phyloP scores from a whole-genome alignment of 345 rosid species.

The Hypericum androsaemum region DNA sequence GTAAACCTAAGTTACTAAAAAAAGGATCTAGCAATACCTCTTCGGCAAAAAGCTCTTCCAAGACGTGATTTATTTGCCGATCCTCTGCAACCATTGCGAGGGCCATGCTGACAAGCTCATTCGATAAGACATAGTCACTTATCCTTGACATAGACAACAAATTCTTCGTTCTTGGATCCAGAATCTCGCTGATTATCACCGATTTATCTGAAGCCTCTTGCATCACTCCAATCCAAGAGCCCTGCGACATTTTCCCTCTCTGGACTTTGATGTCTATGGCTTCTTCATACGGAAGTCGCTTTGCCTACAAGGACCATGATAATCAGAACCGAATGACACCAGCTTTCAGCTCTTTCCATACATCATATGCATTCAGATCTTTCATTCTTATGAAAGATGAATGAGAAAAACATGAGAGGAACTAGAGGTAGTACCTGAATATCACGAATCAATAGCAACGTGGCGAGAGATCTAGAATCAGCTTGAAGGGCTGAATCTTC shows the following conservation, averaged over 20 bases:
- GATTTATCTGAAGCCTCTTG: constrained; percentile 68
- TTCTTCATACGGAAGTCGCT: constrained; percentile 54
- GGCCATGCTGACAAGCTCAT: constrained; percentile 79
- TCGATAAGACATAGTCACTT: constrained; percentile 64
- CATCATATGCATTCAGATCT: not conserved
- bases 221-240: constrained; percentile 76
- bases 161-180: constrained; percentile 66
- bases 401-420: no score
- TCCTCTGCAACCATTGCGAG: constrained; percentile 81
- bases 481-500: constrained; percentile 82
- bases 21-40: constrained; percentile 35
- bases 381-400: no score
- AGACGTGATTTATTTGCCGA: constrained; percentile 53
- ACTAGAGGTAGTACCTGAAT: constrained; percentile 49
- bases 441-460: constrained; percentile 59
- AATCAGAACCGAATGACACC: not conserved
- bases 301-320: constrained; percentile 36
- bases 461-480: constrained; percentile 74
- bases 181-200: constrained; percentile 62
- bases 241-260: constrained; percentile 44
- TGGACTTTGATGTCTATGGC: constrained; percentile 24
- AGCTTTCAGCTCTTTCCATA: not conserved
- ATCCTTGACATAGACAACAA: constrained; percentile 57
- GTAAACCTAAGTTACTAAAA: not conserved
- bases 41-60: constrained; percentile 68